phyloP scores from a whole-genome alignment of 1,284 basidiomycete genomes.

The Moesziomyces sp. region DNA sequence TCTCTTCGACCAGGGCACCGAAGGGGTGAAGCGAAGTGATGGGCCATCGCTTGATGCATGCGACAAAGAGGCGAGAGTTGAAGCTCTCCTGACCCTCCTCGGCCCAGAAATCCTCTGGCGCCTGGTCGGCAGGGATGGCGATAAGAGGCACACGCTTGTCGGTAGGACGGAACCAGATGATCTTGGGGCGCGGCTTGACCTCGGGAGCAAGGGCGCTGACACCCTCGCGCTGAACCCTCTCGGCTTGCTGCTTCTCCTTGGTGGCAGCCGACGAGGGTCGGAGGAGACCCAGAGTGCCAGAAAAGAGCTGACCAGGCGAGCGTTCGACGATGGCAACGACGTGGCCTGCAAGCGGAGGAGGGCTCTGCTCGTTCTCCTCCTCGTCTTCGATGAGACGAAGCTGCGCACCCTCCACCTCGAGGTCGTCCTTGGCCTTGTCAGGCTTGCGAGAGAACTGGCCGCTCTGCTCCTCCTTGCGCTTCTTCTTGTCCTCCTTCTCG shows the following conservation, averaged over 20 bases:
- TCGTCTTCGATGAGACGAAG: conserved; percentile 96
- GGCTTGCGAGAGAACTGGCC: conserved; percentile 83
- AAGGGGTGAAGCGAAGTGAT: conserved; percentile 96
- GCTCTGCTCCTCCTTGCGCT: conserved; percentile 93
- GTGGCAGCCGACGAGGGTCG: conserved; percentile 97
- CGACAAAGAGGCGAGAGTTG: conserved; percentile 90
- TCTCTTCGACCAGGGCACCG: conserved; percentile 95
- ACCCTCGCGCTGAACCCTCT: conserved; percentile 93
- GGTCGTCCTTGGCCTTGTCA: conserved; percentile 99
- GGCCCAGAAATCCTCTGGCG: conserved; percentile 93
- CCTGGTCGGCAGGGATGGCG: conserved; percentile 96
- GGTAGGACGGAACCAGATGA: conserved; percentile 99
- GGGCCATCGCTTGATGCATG: conserved; percentile 92
- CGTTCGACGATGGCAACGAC: conserved; percentile 98
- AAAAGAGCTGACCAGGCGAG: conserved; percentile 98
- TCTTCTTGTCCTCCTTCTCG: conserved; percentile 95
- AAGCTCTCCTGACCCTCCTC: conserved; percentile 83
- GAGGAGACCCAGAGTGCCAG: conserved; percentile 92
- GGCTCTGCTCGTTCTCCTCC: conserved; percentile 79
- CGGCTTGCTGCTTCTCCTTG: conserved; percentile 99
- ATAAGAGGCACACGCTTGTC: conserved; percentile 99
- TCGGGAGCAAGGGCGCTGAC: conserved; percentile 79
- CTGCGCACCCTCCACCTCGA: conserved; percentile 98
- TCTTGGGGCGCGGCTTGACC: conserved; percentile 82
- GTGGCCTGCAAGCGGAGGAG: conserved; percentile 79